Percentiles rank a stretch among this genome's conserved stretches.
Conservation (phyloP, 768 basidiomycete genomes). For the Naganishia kalamii region DNA sequence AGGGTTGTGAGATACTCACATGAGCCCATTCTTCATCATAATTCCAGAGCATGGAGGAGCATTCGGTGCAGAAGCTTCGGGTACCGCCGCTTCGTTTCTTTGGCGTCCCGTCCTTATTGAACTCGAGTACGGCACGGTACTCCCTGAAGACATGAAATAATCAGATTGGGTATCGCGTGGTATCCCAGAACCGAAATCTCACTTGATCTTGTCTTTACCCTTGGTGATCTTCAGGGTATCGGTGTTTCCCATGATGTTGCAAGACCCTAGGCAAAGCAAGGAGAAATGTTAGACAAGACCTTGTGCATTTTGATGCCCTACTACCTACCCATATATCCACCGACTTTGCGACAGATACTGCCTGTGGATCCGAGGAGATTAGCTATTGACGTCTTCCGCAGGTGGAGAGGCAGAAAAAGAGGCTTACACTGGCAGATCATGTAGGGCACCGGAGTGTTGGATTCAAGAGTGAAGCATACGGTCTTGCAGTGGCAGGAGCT, state of each 20-base stretch:
- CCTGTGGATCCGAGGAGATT: neutral
- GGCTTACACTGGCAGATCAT: conserved; percentile 38
- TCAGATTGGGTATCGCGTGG: neutral
- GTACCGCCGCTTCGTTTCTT: conserved; percentile 29
- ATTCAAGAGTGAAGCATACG: conserved; percentile 40
- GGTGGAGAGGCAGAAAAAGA: no score
- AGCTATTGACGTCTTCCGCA: neutral
- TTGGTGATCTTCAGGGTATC: conserved; percentile 36
- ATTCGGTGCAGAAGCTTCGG: conserved; percentile 40
- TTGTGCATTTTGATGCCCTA: neutral
- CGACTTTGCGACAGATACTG: conserved; percentile 44
- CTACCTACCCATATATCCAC: conserved; percentile 46
- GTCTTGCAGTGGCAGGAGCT: conserved; percentile 43
- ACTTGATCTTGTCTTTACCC: conserved; percentile 45
- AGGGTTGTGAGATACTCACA: conserved; percentile 23
- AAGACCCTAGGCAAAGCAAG: neutral
- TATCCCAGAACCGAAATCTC: neutral
- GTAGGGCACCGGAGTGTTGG: conserved; percentile 44
- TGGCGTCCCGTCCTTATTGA: conserved; percentile 34
- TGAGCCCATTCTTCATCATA: conserved; percentile 41
- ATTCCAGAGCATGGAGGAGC: conserved; percentile 44
- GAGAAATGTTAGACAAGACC: neutral
- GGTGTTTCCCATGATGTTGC: conserved; percentile 44
- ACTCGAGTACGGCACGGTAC: conserved; percentile 35
- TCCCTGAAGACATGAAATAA: conserved; percentile 22